phyloP scores from a whole-genome alignment of 1,284 basidiomycete genomes.

The Fereydounia khargensis region DNA sequence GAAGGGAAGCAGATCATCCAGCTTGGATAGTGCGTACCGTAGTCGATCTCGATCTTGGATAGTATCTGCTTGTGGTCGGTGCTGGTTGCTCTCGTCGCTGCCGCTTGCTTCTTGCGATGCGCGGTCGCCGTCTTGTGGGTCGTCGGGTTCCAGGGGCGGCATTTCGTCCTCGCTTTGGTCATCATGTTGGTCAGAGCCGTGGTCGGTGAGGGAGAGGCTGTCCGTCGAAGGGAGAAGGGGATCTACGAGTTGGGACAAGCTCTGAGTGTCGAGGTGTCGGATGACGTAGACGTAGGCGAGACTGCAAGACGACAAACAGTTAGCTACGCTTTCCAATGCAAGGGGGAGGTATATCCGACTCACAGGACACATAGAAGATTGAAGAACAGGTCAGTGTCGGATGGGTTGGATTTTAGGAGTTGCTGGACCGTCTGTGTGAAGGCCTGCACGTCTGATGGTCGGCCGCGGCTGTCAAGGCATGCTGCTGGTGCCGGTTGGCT shows the following conservation, averaged over 20 bases:
- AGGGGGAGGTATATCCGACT: background rate
- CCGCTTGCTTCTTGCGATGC: no score
- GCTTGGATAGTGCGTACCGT: no score
- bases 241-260: conserved; percentile 8
- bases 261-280: conserved; percentile 21
- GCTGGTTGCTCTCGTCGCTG: no score
- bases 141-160: conserved; percentile 31
- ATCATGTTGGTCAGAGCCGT: no score
- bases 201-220: no score
- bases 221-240: background rate
- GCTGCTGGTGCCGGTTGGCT: background rate
- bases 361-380: conserved; percentile 27
- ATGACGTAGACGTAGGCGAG: conserved; percentile 38
- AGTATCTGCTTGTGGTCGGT: no score
- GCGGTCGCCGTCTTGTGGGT: no score
- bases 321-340: background rate
- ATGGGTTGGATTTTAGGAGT: no score
- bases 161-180: conserved; percentile 33
- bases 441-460: background rate
- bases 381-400: conserved; percentile 17
- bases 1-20: conserved; percentile 13
- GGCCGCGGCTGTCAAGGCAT: background rate
- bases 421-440: no score
- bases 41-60: no score
- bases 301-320: background rate